phyloP scores from a whole-genome alignment of 768 basidiomycete genomes.

The Cystoderma amianthinum region DNA sequence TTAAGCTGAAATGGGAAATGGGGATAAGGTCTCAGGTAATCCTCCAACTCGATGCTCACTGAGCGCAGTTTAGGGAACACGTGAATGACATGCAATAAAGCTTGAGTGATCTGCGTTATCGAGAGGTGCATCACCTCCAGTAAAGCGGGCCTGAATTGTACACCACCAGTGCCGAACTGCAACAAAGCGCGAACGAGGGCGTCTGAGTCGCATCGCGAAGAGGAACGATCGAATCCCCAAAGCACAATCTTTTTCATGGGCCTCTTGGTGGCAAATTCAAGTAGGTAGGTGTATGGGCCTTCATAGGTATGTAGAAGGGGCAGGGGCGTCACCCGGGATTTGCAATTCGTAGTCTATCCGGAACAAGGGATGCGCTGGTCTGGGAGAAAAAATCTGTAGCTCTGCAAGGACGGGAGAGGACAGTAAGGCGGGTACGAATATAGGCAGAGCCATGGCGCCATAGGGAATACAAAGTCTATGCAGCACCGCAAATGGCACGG shows the following conservation, averaged over 20 bases:
- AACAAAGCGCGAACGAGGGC: background rate
- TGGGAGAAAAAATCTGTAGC: constrained; percentile 20
- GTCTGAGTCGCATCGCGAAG: background rate
- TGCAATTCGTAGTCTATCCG: background rate
- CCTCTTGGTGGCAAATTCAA: background rate
- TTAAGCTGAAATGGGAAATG: background rate
- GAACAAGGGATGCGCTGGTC: constrained; percentile 8
- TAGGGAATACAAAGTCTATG: constrained; percentile 17
- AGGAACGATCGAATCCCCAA: background rate
- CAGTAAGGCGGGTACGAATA: constrained; percentile 17
- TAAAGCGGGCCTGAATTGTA: background rate
- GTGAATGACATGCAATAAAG: background rate
- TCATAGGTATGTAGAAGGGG: background rate
- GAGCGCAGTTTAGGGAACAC: background rate
- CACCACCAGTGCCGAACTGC: background rate
- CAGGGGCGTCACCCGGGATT: background rate
- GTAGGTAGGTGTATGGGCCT: background rate
- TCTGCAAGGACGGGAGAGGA: constrained; percentile 21
- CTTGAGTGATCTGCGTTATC: background rate
- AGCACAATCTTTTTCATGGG: background rate
- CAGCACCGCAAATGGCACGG: constrained; percentile 10
- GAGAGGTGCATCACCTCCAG: constrained; percentile 1
- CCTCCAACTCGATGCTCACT: background rate
- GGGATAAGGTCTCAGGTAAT: background rate
- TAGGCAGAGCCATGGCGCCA: constrained; percentile 14